Evolutionary conservation across 2,329 filamentous ascomycete species (phyloP), one percentile per base, ranked within the genome.

Genomic region (Penicillium palitans): DNA sequence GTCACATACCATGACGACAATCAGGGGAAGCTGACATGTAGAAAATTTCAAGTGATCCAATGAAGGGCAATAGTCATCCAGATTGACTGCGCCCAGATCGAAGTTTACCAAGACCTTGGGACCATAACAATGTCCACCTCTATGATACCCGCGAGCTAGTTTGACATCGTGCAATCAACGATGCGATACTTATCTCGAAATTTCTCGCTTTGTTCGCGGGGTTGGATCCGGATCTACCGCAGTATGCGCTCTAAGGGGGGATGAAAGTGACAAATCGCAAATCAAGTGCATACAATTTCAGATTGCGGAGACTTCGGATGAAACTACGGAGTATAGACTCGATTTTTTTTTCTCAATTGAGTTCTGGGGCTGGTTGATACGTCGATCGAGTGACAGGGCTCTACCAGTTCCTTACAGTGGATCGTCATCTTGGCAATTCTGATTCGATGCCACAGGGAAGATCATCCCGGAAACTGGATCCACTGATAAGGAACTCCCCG

Each of bases 401-500:
- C 21, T 41, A 19, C 40, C 40, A n/a, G 52, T 58, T 59, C 59
- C 57, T 61, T 51, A 42, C 47, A 19, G 55, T 49, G 45, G 61
- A 61, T 61, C 55, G 29, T 24, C 54, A 35, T 46, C 45, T 63
- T 57, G 60, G 59, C 57, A 42, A 6, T 27, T 50, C 15, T 41
- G 39, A 33, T 44, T 53, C 52, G 37, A 60, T 56, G 44, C 48
- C 35, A 54, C 42, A 61, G 49, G 46, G 52, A 31, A 58, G 44
- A 47, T 48, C 48, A 33, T 41, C 56, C 46, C 33, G 41, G 48
- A 42, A 56, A 52, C 45, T 8, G 31, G 55, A 27, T 57, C 60
- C 61, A 61, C 62, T 59, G 62, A 62, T 65, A 65, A 65, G 59
- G 55, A 39, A 52, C 27, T 19, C 24, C 31, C 29, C 55, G 42